phyloP scores from a whole-genome alignment of 164 flowering plant genomes.

The Aristolochia californica region DNA sequence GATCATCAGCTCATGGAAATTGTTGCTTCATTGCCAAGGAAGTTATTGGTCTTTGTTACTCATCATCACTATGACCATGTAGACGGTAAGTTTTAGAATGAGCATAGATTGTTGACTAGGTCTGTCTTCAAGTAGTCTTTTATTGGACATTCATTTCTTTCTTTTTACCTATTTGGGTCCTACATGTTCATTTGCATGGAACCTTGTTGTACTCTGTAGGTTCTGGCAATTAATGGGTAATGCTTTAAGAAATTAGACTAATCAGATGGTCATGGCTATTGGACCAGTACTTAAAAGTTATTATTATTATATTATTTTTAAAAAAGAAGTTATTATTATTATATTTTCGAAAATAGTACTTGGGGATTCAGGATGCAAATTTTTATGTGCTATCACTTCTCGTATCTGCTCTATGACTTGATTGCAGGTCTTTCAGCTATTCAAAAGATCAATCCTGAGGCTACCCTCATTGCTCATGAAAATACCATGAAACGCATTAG shows the following conservation, averaged over 20 bases:
- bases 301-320: no score
- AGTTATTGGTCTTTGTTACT: slow-evolving; percentile 78
- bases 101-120: background rate
- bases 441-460: slow-evolving; percentile 77
- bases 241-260: no score
- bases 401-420: slow-evolving; percentile 2
- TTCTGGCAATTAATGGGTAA: no score
- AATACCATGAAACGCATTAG: slow-evolving; percentile 64
- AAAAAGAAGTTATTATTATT: no score
- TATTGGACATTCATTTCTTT: background rate
- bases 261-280: no score
- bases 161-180: no score
- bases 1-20: slow-evolving; percentile 67
- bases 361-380: background rate
- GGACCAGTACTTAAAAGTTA: no score
- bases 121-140: background rate
- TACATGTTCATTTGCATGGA: no score
- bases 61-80: slow-evolving; percentile 96
- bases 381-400: background rate
- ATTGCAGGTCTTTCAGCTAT: slow-evolving; percentile 79
- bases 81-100: slow-evolving; percentile 47
- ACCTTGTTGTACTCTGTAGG: no score
- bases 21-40: slow-evolving; percentile 70
- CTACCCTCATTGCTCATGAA: slow-evolving; percentile 76
- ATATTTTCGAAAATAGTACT: no score